Percentiles rank a stretch among this genome's conserved stretches.
phyloP scores from a whole-genome alignment of 2,329 filamentous ascomycete genomes.

The Graphilbum fragrans region DNA sequence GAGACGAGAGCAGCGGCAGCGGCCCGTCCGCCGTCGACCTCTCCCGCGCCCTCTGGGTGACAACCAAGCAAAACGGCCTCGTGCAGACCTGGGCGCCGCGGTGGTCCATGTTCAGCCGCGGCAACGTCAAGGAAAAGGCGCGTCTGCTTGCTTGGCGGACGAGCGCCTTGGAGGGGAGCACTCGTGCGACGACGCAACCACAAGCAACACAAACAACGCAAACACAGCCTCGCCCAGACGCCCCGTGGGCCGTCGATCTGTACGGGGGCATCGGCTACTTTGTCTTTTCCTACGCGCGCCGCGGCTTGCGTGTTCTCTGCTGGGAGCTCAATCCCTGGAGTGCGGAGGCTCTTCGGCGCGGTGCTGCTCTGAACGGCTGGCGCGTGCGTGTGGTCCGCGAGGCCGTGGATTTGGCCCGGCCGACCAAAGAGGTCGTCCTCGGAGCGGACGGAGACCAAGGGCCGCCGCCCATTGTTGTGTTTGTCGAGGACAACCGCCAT shows the following conservation, averaged over 20 bases:
- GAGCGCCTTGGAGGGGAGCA: not conserved
- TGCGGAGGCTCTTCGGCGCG: slow-evolving; percentile 68
- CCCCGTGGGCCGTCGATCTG: slow-evolving; percentile 56
- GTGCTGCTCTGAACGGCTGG: slow-evolving; percentile 60
- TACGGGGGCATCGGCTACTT: slow-evolving; percentile 96
- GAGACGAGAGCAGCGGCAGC: not conserved
- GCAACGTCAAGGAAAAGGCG: slow-evolving; percentile 82
- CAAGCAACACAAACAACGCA: no score
- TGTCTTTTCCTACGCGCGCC: slow-evolving; percentile 65
- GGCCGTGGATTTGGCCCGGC: slow-evolving; percentile 22
- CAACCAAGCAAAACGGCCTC: slow-evolving; percentile 66
- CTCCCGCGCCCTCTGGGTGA: slow-evolving; percentile 61
- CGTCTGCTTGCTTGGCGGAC: slow-evolving; percentile 48
- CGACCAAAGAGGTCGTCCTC: slow-evolving; percentile 23
- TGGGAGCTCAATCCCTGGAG: slow-evolving; percentile 91
- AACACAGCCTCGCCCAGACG: not conserved
- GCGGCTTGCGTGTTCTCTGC: slow-evolving; percentile 63
- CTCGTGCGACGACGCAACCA: not conserved
- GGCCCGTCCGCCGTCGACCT: slow-evolving; percentile 41
- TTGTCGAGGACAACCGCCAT: slow-evolving; percentile 54
- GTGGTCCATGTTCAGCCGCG: slow-evolving; percentile 90
- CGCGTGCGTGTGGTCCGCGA: slow-evolving; percentile 38
- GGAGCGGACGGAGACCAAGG: slow-evolving; percentile 20
- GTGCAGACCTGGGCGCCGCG: slow-evolving; percentile 75
- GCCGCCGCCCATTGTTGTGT: slow-evolving; percentile 43